phyloP scores from a whole-genome alignment of 306 rosid genomes.

The Gastrolobium bilobum region DNA sequence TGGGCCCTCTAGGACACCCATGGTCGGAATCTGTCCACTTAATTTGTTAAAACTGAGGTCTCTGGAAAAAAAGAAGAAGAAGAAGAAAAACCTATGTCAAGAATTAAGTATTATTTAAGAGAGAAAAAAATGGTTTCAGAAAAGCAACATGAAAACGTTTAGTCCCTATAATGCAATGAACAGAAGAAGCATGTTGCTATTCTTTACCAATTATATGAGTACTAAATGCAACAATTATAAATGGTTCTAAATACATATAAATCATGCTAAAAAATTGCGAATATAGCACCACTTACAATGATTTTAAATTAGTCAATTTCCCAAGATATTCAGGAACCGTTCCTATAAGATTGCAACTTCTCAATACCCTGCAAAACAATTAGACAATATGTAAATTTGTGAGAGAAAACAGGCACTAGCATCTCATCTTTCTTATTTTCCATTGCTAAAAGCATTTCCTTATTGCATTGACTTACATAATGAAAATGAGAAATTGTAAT shows the following conservation, averaged over 20 bases:
- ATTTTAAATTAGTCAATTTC: conserved; percentile 48
- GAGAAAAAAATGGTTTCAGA: background rate
- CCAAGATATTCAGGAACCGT: conserved; percentile 56
- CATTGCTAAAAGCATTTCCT: background rate
- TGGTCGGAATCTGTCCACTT: conserved; percentile 49
- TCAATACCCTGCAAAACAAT: conserved; percentile 46
- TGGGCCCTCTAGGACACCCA: conserved; percentile 5
- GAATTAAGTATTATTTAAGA: background rate
- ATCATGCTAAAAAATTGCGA: background rate
- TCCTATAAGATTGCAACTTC: conserved; percentile 60
- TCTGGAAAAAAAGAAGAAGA: conserved; percentile 35
- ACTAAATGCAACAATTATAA: background rate
- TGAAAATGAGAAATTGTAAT: background rate
- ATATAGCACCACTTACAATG: conserved; percentile 57
- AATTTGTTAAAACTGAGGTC: conserved; percentile 58
- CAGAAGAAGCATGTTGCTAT: background rate
- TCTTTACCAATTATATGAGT: background rate
- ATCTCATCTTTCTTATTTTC: background rate
- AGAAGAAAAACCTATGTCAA: background rate
- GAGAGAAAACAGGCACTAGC: background rate
- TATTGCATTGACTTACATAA: background rate
- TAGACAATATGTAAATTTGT: background rate
- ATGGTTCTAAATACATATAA: background rate
- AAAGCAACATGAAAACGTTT: conserved; percentile 32
- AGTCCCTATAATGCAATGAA: conserved; percentile 9